Conservation (phyloP, 1,284 basidiomycete species). For the Rhodotorula sp. region DNA sequence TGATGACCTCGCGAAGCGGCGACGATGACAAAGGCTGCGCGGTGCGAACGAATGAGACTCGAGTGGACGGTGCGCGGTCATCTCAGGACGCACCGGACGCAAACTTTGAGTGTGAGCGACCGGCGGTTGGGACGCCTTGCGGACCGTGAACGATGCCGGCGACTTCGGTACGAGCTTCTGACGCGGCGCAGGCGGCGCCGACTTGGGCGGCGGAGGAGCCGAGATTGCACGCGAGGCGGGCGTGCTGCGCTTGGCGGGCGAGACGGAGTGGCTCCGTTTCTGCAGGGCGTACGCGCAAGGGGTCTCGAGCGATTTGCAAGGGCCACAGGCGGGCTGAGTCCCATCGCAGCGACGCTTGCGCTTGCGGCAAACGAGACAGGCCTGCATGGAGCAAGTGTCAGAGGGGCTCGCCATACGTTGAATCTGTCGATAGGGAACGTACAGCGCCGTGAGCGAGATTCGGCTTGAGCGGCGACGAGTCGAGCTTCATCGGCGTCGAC, state of each 20-base stretch:
- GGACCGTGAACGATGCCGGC: background rate
- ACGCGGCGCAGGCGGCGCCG: background rate
- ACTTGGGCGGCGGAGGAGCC: too few species aligned
- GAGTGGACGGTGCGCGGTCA: too few species aligned
- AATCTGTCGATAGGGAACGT: background rate
- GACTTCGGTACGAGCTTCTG: background rate
- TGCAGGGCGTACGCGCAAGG: background rate
- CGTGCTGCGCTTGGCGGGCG: too few species aligned
- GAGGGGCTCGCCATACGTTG: too few species aligned
- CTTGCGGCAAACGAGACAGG: background rate
- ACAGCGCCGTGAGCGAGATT: background rate
- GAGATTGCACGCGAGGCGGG: background rate
- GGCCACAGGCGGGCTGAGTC: background rate
- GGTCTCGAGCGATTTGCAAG: background rate
- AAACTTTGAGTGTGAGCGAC: too few species aligned
- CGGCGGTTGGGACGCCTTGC: background rate
- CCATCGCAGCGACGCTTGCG: slow-evolving; percentile 1
- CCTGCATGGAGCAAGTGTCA: too few species aligned
- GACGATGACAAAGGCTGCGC: background rate
- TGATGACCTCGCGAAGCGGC: slow-evolving; percentile 3
- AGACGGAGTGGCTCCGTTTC: too few species aligned
- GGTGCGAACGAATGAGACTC: background rate
- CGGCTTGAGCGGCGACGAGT: background rate
- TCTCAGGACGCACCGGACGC: background rate
- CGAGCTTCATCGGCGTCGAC: background rate